Evolutionary conservation across 768 basidiomycete species (phyloP), one percentile per base, ranked within the genome.

Genomic region (Russula sp.): DNA sequence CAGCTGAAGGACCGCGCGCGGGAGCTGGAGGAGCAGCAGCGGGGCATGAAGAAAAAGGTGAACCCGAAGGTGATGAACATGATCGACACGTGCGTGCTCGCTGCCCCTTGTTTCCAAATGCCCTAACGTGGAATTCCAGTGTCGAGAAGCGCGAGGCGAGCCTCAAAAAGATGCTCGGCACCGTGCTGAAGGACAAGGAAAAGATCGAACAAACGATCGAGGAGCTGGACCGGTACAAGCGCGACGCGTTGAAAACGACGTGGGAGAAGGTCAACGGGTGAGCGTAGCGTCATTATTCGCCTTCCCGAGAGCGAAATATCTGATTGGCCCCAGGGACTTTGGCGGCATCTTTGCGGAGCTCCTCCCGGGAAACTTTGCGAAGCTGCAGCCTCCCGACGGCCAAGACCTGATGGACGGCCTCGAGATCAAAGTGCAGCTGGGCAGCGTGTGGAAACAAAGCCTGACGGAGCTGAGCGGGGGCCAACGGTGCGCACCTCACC

Each of bases 401-500:
- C 86, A 92, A 73, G 94, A 98, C 72, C 79, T 99, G 64, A 96
- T 93, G 75, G 84, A 94, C 61, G 97, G 97, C 40, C 83, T 99
- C 7, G 97, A 99, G 73, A 95, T 99, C 75, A 99, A 98, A 72
- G 97, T 99, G 11, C 87, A 83, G 68, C 84, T 99, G 2, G 97
- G 97, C 10, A 85, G 80, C 34, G 94, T 99, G 0, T 99, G 97
- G 97, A 99, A 99, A 74, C 91, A 94, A 69, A 94, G 91, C 72
- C 78, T 99, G 72, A 99, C 96, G 0, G 97, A 99, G 72, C 79
- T 99, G 57, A 96, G 93, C 69, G 97, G 97, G 62, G 97, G 97
- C 11, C 97, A 99, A 78, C 79, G 97, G 93, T 94, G 64, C 63
- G 86, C 73, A 16, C 45, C 2, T 6, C 42, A 1, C 1, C 27